Evolutionary conservation across 495 filamentous ascomycete genomes (phyloP).

Genomic region (Wilcoxina mikolae): DNA sequence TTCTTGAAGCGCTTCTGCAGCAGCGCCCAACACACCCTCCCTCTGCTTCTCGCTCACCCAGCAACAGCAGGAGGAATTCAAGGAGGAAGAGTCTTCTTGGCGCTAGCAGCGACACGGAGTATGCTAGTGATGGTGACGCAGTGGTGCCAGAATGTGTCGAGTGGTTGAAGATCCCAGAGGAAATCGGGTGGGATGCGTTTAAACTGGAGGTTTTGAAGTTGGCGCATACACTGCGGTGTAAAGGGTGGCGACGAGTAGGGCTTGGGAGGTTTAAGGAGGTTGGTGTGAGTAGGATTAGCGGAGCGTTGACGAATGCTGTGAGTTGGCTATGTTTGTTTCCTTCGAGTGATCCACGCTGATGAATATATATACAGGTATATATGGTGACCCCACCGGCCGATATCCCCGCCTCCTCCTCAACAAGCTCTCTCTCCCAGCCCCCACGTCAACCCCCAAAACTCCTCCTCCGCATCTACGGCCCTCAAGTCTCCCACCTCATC

Average conservation of each 20-base stretch:
- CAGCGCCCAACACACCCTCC: neutral
- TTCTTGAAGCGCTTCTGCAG: neutral
- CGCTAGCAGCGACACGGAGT: conserved; percentile 19
- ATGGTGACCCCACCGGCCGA: conserved; percentile 68
- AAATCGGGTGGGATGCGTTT: conserved; percentile 38
- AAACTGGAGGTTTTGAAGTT: conserved; percentile 82
- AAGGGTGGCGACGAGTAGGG: conserved; percentile 75
- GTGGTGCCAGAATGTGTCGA: conserved; percentile 24
- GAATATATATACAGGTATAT: conserved; percentile 36
- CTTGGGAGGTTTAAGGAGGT: conserved; percentile 58
- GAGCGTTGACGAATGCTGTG: conserved; percentile 88
- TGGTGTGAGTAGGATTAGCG: conserved; percentile 70
- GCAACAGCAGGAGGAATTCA: neutral
- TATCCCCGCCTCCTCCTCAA: conserved; percentile 26
- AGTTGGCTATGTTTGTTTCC: conserved; percentile 8
- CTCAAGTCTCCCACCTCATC: conserved; percentile 89
- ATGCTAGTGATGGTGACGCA: conserved; percentile 23
- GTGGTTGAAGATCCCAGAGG: conserved; percentile 19
- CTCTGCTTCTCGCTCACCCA: neutral
- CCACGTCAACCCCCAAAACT: conserved; percentile 40
- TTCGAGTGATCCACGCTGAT: neutral
- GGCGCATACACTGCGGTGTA: conserved; percentile 73
- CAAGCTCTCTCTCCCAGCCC: too few species aligned
- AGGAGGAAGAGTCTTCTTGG: neutral
- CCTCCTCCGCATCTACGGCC: conserved; percentile 82